These are phyloP conservation scores for Phytopythium boreale DNA, from an alignment of 352 stramenopile genomes.

Conservation along the genomic window DNA sequence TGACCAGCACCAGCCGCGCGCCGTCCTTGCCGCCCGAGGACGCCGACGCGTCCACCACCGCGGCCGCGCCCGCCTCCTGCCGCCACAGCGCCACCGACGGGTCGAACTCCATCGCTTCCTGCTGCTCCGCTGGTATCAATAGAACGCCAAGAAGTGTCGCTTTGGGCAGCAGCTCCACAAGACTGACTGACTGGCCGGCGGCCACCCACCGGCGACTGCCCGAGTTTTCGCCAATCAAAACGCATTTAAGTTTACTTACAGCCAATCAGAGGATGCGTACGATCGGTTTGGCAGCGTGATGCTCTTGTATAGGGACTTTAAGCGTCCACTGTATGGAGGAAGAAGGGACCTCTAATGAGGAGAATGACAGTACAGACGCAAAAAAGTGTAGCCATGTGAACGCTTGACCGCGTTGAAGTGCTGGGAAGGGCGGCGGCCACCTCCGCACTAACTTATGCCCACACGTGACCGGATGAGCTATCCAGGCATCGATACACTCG, in stretches of 20 bases:
- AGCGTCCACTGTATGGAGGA: neutral
- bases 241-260: neutral
- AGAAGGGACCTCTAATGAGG: neutral
- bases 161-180: neutral
- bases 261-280: neutral
- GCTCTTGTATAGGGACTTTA: neutral
- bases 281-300: neutral
- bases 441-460: too few species aligned
- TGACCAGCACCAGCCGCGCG: constrained; percentile 61
- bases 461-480: too few species aligned
- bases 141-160: neutral
- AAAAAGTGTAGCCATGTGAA: constrained; percentile 1
- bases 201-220: neutral
- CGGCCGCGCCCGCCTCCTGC: constrained; percentile 43
- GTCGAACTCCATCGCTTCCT: constrained; percentile 65
- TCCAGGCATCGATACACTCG: too few species aligned
- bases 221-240: neutral
- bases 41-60: constrained; percentile 39
- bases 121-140: too few species aligned
- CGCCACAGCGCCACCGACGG: constrained; percentile 60
- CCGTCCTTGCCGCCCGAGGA: constrained; percentile 36
- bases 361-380: neutral
- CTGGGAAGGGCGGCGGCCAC: neutral
- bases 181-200: neutral
- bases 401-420: constrained; percentile 5